A percentile compares a stretch with the other conserved stretches of the same genome.
Conservation (phyloP, 208 protist genomes). For the Entamoeba invadens region DNA sequence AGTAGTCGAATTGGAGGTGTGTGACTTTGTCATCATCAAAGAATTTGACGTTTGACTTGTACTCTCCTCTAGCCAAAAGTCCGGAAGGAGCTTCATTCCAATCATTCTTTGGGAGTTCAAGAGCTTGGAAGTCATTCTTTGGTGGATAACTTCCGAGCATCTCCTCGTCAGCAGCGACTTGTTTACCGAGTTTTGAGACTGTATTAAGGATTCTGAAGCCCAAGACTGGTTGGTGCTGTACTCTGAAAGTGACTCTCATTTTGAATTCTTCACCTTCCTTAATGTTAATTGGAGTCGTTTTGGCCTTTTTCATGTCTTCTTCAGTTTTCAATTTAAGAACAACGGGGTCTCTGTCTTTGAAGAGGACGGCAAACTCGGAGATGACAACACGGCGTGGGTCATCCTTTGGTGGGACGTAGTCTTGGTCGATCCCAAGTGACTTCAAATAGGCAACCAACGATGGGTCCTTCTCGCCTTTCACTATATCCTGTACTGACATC, state of each 20-base stretch:
- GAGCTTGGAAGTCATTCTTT: background rate
- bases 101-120: background rate
- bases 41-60: background rate
- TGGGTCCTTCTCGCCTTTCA: background rate
- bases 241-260: background rate
- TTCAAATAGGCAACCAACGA: background rate
- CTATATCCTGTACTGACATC: background rate
- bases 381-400: background rate
- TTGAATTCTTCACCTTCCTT: background rate
- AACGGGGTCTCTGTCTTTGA: background rate
- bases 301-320: background rate
- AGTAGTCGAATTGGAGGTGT: background rate
- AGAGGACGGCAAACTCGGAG: background rate
- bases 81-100: background rate
- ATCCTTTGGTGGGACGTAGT: background rate
- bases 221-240: background rate
- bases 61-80: background rate
- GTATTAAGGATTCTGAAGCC: background rate
- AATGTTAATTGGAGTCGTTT: background rate
- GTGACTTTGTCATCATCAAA: background rate
- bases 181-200: background rate
- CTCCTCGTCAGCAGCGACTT: background rate
- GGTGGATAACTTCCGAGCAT: background rate
- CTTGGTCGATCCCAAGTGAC: background rate
- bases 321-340: background rate